Evolutionary conservation across 345 rosid genomes (phyloP).

Genomic region (Xanthoceras sorbifolium): DNA sequence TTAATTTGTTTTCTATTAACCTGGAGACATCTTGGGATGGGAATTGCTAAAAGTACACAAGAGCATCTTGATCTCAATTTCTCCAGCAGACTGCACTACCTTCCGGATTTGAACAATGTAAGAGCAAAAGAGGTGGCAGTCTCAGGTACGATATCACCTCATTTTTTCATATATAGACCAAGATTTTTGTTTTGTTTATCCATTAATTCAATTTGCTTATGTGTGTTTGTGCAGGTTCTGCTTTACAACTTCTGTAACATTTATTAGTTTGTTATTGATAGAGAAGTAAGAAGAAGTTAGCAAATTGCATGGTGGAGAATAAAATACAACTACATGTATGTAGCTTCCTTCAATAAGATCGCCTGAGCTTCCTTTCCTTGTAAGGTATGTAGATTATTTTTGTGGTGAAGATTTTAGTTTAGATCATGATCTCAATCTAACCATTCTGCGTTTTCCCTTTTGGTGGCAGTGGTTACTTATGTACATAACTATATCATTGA

Average conservation of each 20-base stretch:
- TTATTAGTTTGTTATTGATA: conserved; percentile 17
- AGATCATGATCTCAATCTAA: conserved; percentile 2
- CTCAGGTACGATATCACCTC: conserved; percentile 33
- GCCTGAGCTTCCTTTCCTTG: neutral
- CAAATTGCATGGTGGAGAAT: conserved; percentile 14
- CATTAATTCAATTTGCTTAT: neutral
- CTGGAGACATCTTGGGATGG: conserved; percentile 24
- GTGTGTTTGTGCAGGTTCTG: conserved; percentile 25
- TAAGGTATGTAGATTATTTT: conserved; percentile 26
- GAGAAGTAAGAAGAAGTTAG: conserved; percentile 27
- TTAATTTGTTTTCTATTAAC: conserved; percentile 23
- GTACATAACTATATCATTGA: conserved; percentile 18
- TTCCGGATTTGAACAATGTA: conserved; percentile 12
- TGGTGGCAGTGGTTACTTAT: conserved; percentile 26
- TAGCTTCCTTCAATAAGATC: conserved; percentile 2
- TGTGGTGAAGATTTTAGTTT: neutral
- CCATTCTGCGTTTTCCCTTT: neutral
- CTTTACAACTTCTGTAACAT: conserved; percentile 16
- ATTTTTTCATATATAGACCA: neutral
- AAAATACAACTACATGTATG: neutral
- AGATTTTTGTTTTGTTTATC: neutral
- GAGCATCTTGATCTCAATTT: conserved; percentile 14
- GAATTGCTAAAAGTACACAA: conserved; percentile 8
- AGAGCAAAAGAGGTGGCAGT: conserved; percentile 13
- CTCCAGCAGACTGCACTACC: neutral